These are phyloP conservation scores for Myxozyma monticola DNA, from an alignment of 805 yeast species.

Conservation along the genomic window DNA sequence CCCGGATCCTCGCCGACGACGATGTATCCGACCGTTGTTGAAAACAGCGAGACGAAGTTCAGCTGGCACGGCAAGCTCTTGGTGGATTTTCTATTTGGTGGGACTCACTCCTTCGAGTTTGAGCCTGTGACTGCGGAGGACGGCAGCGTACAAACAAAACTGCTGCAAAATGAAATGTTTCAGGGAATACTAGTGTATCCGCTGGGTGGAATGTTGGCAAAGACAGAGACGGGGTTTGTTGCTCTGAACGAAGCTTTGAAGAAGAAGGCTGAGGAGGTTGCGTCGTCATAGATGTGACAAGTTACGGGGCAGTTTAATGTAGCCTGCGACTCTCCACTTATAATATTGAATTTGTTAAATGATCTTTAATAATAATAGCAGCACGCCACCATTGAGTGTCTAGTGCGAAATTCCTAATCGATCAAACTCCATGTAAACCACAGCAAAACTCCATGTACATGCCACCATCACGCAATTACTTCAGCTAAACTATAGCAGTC, in stretches of 20 bases:
- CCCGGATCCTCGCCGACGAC: background rate
- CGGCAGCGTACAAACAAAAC: slow-evolving; percentile 1
- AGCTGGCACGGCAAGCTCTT: slow-evolving; percentile 1
- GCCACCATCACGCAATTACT: no score
- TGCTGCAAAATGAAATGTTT: slow-evolving; percentile 2
- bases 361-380: no score
- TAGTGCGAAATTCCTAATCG: no score
- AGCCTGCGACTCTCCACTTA: no score
- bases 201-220: background rate
- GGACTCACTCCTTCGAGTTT: slow-evolving; percentile 1
- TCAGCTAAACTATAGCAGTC: no score
- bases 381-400: no score
- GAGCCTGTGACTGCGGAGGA: background rate
- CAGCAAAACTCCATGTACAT: no score
- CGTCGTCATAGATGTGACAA: no score
- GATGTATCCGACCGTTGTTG: slow-evolving; percentile 5
- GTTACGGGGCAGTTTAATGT: no score
- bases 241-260: slow-evolving; percentile 5
- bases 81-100: slow-evolving; percentile 1
- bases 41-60: slow-evolving; percentile 1
- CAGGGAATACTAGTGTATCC: background rate
- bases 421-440: no score
- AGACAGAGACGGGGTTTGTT: background rate
- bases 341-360: no score
- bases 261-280: slow-evolving; percentile 1